Conservation (phyloP, 2,329 filamentous ascomycete species). For the Aphanoascus verrucosus region DNA sequence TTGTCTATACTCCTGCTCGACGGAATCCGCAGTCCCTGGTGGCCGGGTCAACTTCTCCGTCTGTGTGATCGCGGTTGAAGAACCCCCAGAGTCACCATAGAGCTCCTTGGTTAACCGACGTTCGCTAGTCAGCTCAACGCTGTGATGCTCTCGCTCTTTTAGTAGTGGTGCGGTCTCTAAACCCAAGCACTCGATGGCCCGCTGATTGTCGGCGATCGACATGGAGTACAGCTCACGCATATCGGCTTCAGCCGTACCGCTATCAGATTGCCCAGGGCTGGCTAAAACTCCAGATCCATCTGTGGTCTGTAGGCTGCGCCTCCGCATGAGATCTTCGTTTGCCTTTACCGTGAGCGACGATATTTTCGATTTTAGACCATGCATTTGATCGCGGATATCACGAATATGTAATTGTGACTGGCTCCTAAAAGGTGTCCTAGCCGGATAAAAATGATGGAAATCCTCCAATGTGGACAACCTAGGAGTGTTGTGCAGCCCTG, state of each 20-base stretch:
- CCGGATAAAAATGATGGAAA: conserved; percentile 14
- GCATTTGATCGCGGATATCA: conserved; percentile 71
- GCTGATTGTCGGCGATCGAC: conserved; percentile 17
- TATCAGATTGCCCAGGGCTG: conserved; percentile 53
- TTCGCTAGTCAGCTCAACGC: too few relatives aligned
- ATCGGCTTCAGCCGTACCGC: conserved; percentile 32
- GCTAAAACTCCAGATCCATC: conserved; percentile 71
- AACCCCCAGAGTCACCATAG: conserved; percentile 28
- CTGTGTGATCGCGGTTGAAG: too few relatives aligned
- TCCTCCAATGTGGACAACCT: neutral
- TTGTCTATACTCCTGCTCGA: conserved; percentile 11
- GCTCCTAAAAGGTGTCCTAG: conserved; percentile 49
- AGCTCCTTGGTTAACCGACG: conserved; percentile 40
- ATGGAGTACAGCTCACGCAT: too few relatives aligned
- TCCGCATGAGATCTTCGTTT: conserved; percentile 64
- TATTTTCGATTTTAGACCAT: conserved; percentile 73
- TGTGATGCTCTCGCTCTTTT: too few relatives aligned
- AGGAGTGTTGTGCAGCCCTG: neutral
- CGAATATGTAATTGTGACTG: conserved; percentile 64
- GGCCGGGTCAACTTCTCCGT: too few relatives aligned
- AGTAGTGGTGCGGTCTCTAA: neutral
- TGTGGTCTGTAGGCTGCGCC: conserved; percentile 64
- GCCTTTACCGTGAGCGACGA: too few relatives aligned
- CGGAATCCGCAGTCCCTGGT: conserved; percentile 22
- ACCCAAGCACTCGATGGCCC: conserved; percentile 20